Conservation (phyloP, 2,329 filamentous ascomycete species). For the Calonectria honghensis region DNA sequence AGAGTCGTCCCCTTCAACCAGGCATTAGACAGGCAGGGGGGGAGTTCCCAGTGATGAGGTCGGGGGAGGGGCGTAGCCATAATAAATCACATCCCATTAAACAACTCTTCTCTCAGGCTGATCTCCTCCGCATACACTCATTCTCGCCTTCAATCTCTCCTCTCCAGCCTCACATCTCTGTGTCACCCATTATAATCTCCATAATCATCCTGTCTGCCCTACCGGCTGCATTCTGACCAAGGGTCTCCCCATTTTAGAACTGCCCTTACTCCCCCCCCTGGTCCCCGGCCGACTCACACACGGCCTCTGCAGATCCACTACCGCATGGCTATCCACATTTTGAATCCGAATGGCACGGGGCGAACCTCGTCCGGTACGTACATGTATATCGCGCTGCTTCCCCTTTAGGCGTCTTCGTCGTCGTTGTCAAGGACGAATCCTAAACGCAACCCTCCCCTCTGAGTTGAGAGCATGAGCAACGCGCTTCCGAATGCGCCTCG, state of each 20-base stretch:
- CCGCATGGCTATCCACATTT: conserved; percentile 48
- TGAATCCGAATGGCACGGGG: conserved; percentile 43
- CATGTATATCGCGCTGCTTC: conserved; percentile 49
- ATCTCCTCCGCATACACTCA: conserved; percentile 22
- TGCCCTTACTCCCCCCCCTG: conserved; percentile 32
- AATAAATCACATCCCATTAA: conserved; percentile 28
- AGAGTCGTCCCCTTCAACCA: conserved; percentile 32
- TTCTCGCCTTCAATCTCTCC: neutral
- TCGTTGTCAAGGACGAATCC: conserved; percentile 22
- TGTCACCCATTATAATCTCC: conserved; percentile 34
- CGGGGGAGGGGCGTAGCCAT: conserved; percentile 25
- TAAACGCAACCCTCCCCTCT: conserved; percentile 21
- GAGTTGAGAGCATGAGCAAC: conserved; percentile 25
- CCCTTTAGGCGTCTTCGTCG: conserved; percentile 36
- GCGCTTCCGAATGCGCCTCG: neutral
- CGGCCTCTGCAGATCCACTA: conserved; percentile 48
- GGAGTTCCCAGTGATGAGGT: conserved; percentile 6
- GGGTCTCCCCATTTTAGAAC: conserved; percentile 36
- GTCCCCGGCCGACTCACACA: conserved; percentile 48
- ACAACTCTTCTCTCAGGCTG: neutral
- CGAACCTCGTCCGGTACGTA: conserved; percentile 39
- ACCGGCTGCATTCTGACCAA: conserved; percentile 34
- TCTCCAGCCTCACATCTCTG: conserved; percentile 4
- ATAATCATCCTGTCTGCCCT: conserved; percentile 47
- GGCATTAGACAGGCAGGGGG: conserved; percentile 35